Conservation (phyloP, 371 early-diverging fungal genomes). For the Apophysomyces ossiformis region DNA sequence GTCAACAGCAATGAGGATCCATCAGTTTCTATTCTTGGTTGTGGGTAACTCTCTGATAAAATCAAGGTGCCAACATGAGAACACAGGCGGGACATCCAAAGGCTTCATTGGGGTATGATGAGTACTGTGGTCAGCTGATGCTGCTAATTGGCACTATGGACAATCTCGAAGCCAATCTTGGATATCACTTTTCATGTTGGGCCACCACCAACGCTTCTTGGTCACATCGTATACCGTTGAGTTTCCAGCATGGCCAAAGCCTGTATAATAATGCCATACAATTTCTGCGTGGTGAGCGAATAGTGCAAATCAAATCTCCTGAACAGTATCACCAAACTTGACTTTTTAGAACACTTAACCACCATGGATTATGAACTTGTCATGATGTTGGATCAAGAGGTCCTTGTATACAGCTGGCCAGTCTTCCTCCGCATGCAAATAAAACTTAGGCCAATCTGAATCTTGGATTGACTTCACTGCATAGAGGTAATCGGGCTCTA, state of each 20-base stretch:
- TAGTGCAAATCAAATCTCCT: conserved; percentile 11
- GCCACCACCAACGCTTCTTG: conserved; percentile 33
- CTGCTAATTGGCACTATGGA: conserved; percentile 26
- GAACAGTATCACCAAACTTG: neutral
- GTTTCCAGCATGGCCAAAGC: conserved; percentile 22
- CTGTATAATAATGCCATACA: neutral
- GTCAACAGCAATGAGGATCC: conserved; percentile 42
- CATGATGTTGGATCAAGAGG: neutral
- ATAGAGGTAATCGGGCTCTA: neutral
- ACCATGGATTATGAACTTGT: neutral
- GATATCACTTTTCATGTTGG: conserved; percentile 23
- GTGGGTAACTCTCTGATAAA: conserved; percentile 29
- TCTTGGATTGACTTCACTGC: conserved; percentile 1
- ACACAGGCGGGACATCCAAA: conserved; percentile 9
- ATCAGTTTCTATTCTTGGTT: conserved; percentile 14
- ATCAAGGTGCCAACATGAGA: conserved; percentile 35
- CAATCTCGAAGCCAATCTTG: conserved; percentile 17
- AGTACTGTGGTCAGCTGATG: conserved; percentile 1
- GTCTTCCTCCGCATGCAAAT: neutral
- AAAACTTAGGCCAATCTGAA: conserved; percentile 18
- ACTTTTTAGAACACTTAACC: conserved; percentile 10
- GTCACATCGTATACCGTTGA: conserved; percentile 13
- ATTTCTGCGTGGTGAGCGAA: conserved; percentile 21
- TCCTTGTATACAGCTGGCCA: neutral
- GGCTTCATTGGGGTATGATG: conserved; percentile 20